A percentile compares a stretch with the other conserved stretches of the same genome.
Conservation (phyloP, 2,329 filamentous ascomycete genomes). For the Paramyrothecium roridum region DNA sequence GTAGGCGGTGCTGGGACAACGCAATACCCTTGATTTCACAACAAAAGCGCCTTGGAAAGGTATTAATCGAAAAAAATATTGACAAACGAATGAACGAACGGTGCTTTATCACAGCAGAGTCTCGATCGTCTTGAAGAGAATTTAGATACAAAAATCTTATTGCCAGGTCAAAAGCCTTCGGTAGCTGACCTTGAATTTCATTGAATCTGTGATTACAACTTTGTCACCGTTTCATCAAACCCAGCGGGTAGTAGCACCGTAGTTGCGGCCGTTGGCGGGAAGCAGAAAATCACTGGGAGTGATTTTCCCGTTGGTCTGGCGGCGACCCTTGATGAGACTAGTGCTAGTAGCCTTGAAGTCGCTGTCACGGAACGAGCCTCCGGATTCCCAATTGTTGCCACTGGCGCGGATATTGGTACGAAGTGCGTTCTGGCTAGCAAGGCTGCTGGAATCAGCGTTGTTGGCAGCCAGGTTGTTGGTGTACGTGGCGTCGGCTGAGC, state of each 20-base stretch:
- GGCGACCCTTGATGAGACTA: neutral
- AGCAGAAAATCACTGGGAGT: neutral
- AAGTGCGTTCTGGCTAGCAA: neutral
- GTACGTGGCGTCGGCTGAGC: neutral
- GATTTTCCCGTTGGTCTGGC: neutral
- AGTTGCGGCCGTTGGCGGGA: neutral
- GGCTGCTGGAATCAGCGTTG: neutral
- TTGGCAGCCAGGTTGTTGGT: neutral
- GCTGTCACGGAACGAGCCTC: neutral
- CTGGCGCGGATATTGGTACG: neutral
- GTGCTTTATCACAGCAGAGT: too few species aligned
- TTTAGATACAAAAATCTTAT: too few species aligned
- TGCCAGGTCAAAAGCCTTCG: too few species aligned
- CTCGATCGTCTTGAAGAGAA: too few species aligned
- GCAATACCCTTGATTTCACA: too few species aligned
- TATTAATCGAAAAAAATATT: too few species aligned
- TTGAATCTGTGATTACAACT: too few species aligned
- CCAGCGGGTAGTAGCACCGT: neutral
- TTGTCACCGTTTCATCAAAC: neutral
- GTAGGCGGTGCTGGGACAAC: too few species aligned
- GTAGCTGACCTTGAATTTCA: too few species aligned
- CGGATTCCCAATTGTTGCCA: neutral
- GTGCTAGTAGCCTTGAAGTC: neutral
- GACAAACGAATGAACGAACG: too few species aligned
- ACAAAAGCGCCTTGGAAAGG: too few species aligned